Evolutionary conservation across 441 rosid genomes (phyloP).

Genomic region (Metrosideros polymorpha): DNA sequence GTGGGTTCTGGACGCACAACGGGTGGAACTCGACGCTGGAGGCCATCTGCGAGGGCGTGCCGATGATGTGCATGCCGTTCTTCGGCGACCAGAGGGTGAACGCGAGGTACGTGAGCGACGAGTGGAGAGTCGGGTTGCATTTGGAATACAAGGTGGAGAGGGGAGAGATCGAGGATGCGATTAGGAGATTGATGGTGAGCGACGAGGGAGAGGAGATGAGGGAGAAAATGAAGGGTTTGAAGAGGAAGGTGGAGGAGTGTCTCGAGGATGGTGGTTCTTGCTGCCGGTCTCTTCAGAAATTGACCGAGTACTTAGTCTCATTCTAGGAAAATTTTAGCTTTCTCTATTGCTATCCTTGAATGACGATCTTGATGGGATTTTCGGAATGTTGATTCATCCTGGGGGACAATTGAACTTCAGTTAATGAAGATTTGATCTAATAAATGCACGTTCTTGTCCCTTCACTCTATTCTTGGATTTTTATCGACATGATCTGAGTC

Average conservation of each 20-base stretch:
- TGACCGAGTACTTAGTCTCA: constrained; percentile 27
- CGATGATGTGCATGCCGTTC: constrained; percentile 49
- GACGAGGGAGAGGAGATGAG: constrained; percentile 36
- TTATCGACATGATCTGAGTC: neutral
- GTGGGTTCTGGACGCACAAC: constrained; percentile 48
- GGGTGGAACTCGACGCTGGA: constrained; percentile 61
- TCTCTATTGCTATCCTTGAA: neutral
- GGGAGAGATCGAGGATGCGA: constrained; percentile 17
- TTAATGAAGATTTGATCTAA: neutral
- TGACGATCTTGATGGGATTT: neutral
- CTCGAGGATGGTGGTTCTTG: constrained; percentile 36
- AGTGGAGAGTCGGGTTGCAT: constrained; percentile 38
- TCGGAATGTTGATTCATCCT: neutral
- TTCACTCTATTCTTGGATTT: neutral
- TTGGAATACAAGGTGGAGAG: constrained; percentile 27
- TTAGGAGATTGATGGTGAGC: constrained; percentile 26
- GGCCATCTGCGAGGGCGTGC: constrained; percentile 47
- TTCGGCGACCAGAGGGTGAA: constrained; percentile 41
- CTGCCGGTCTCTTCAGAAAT: constrained; percentile 10
- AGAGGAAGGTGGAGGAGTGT: constrained; percentile 26
- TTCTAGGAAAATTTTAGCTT: neutral
- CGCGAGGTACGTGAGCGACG: constrained; percentile 37
- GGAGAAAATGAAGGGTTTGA: constrained; percentile 19
- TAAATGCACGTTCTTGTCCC: neutral
- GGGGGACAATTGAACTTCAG: neutral